Conservation (phyloP, 176 grass and related monocot genomes). For the Eleusine indica region DNA sequence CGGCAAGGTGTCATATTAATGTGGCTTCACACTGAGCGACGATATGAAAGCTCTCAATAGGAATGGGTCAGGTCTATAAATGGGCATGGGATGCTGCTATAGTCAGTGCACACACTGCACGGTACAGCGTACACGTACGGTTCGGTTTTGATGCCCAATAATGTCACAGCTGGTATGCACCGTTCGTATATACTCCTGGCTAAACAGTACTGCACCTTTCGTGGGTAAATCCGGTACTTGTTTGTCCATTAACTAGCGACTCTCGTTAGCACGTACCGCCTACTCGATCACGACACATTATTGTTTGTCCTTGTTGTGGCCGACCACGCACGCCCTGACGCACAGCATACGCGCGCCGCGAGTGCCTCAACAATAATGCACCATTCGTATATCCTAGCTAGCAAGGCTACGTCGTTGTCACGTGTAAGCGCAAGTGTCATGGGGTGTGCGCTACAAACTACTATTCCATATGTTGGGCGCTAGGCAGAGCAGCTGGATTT, state of each 20-base stretch:
- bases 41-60: not conserved
- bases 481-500: not conserved
- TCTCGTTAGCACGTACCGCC: not conserved
- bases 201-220: not conserved
- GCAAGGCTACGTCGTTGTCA: not conserved
- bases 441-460: not conserved
- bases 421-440: not conserved
- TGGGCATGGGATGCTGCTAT: not conserved
- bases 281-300: not conserved
- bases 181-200: no score
- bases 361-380: not conserved
- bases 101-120: not conserved
- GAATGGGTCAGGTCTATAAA: not conserved
- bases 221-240: not conserved
- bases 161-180: not conserved
- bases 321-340: constrained; percentile 10
- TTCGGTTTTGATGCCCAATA: not conserved
- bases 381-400: not conserved
- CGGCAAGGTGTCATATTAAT: no score
- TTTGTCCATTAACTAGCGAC: not conserved
- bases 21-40: not conserved
- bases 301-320: constrained; percentile 8
- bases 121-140: not conserved
- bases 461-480: not conserved
- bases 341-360: not conserved